Evolutionary conservation across 2,329 filamentous ascomycete species (phyloP), one percentile per base, ranked within the genome.

Genomic region (Alternaria postmessia): DNA sequence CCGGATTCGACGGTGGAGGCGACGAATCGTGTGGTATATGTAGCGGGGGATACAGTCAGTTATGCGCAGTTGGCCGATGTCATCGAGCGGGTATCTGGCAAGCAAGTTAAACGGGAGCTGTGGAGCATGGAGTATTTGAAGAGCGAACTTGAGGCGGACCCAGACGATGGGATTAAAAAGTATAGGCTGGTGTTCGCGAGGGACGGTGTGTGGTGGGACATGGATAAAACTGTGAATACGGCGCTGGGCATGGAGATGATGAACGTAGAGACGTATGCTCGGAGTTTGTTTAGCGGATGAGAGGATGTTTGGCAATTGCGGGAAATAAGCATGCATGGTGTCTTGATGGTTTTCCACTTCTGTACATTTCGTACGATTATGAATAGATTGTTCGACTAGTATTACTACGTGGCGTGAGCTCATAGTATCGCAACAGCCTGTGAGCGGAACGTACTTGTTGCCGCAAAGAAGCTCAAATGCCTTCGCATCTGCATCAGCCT

Each of bases 131-230:
- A 79, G 1, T 68, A 76, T 46, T 71, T 89, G 65, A 75, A 76
- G 64, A 68, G 70, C 6, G 82, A 86, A 64, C 71, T 89, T 65
- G 69, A 67, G 20, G 72, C 74, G 11, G 81, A 87, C 6, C 83
- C 85, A 0, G 77, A 75, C 0, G 81, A 86, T 67, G 71, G 70
- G 3, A 79, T 89, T 69, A 81, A 82, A 66, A 89, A 86, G 77
- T 91, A 91, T 75, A 79, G 86, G 22, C 78, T 85, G 62, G 84
- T 88, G 0, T 91, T 91, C 79, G 87, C 83, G 55, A 86, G 86
- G 0, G 78, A 75, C 7, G 89, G 88, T 0, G 84, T 89, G 5
- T 82, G 82, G 39, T 91, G 89, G 89, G 81, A 84, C 7, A 77
- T 81, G 69, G 72, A 80, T 9, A 70, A 70, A 62, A 89, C 86